A percentile compares a stretch with the other conserved stretches of the same genome.
These are phyloP conservation scores for Coemansia sp. DNA, from an alignment of 192 early-diverging fungal species.

Conservation along the genomic window DNA sequence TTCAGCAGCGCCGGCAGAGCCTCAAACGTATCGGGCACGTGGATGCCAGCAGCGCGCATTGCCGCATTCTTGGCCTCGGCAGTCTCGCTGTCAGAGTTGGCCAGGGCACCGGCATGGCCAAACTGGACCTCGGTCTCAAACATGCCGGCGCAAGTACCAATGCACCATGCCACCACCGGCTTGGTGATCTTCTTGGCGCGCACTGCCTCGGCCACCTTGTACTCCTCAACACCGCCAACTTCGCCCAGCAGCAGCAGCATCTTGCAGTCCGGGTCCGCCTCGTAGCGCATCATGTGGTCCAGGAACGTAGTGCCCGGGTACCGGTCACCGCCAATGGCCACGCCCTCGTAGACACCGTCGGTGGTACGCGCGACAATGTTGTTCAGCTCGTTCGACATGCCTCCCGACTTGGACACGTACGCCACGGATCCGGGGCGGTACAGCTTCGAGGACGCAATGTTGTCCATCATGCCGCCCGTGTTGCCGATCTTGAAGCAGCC, in stretches of 20 bases:
- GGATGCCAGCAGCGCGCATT: conserved; percentile 78
- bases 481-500: conserved; percentile 99
- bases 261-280: conserved; percentile 89
- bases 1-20: conserved; percentile 79
- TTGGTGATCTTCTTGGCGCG: conserved; percentile 87
- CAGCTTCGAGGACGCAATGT: conserved; percentile 96
- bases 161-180: conserved; percentile 99
- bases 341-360: conserved; percentile 97
- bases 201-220: conserved; percentile 89
- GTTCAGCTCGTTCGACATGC: conserved; percentile 99
- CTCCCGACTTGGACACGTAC: conserved; percentile 98
- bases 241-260: conserved; percentile 95
- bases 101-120: conserved; percentile 95
- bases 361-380: conserved; percentile 97
- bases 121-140: conserved; percentile 99
- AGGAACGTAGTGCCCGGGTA: conserved; percentile 99
- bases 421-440: conserved; percentile 95
- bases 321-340: conserved; percentile 97
- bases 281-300: conserved; percentile 94
- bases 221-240: conserved; percentile 98
- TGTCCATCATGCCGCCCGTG: conserved; percentile 99
- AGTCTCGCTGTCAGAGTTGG: conserved; percentile 94
- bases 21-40: conserved; percentile 96
- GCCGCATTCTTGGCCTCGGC: conserved; percentile 94
- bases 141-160: conserved; percentile 99